These are phyloP conservation scores for Phaeotremella skinneri DNA, from an alignment of 768 basidiomycete species.

Conservation along the genomic window DNA sequence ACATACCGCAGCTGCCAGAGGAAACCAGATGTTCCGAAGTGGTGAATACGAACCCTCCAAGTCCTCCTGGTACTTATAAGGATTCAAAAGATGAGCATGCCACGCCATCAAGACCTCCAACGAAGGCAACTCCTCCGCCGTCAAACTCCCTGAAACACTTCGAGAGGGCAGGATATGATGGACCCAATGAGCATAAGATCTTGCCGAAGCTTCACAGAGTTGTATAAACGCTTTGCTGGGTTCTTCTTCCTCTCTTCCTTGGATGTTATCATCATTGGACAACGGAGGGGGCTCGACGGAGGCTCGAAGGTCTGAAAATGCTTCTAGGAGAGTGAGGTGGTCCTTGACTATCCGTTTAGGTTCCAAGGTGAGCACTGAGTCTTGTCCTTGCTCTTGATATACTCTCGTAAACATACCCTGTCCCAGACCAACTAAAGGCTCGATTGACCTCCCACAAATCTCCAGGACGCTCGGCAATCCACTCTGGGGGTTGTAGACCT, in stretches of 20 bases:
- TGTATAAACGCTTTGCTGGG: background rate
- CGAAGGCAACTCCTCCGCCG: conserved; percentile 8
- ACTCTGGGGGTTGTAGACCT: too few relatives aligned
- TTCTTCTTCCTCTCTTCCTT: background rate
- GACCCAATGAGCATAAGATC: background rate
- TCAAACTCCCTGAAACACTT: background rate
- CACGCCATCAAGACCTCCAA: conserved; percentile 33
- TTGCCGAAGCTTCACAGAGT: background rate
- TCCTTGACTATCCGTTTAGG: background rate
- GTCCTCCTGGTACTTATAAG: conserved; percentile 18
- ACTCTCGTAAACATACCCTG: too few relatives aligned
- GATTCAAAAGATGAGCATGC: conserved; percentile 39
- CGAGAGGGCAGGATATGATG: background rate
- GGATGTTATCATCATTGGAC: background rate
- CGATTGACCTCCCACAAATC: too few relatives aligned
- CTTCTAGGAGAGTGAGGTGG: background rate
- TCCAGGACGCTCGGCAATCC: too few relatives aligned
- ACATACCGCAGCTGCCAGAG: conserved; percentile 12
- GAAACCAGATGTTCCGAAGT: conserved; percentile 8
- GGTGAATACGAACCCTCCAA: conserved; percentile 5
- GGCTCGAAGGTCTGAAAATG: background rate
- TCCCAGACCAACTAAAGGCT: too few relatives aligned
- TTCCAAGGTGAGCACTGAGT: background rate
- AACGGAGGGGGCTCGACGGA: background rate
- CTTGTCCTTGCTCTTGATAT: background rate